Evolutionary conservation across 176 grass and related monocot species (phyloP).

Genomic region (Ananas comosus): DNA sequence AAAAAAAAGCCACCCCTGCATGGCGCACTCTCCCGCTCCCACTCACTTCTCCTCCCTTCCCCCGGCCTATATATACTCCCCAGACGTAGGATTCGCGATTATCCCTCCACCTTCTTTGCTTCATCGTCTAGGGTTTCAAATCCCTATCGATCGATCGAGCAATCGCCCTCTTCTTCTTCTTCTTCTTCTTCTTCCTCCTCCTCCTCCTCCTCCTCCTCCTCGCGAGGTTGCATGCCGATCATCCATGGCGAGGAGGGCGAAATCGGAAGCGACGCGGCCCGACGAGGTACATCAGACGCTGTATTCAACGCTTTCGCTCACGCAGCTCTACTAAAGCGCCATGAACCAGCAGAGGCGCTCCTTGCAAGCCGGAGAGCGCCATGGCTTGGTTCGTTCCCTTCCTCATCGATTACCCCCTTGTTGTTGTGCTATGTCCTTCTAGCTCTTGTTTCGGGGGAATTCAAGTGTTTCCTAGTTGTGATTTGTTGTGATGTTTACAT

Average conservation of each 20-base stretch:
- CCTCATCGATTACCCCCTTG: neutral
- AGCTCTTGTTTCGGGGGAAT: neutral
- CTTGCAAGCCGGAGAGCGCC: slow-evolving; percentile 79
- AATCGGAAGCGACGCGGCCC: slow-evolving; percentile 51
- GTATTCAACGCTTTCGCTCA: slow-evolving; percentile 66
- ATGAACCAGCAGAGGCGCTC: slow-evolving; percentile 63
- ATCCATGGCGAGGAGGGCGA: slow-evolving; percentile 62
- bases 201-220: too few relatives aligned
- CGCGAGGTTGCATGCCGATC: neutral
- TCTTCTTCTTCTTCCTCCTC: too few relatives aligned
- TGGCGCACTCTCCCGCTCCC: too few relatives aligned
- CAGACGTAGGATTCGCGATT: too few relatives aligned
- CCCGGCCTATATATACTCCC: too few relatives aligned
- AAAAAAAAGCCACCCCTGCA: too few relatives aligned
- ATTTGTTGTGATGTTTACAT: neutral
- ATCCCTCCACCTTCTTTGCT: neutral
- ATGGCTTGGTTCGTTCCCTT: slow-evolving; percentile 34
- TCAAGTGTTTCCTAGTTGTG: neutral
- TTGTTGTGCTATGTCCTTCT: neutral
- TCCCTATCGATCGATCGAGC: neutral
- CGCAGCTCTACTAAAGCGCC: slow-evolving; percentile 75
- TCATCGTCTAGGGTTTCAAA: slow-evolving; percentile 3
- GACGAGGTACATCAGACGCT: slow-evolving; percentile 79
- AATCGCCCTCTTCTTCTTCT: neutral
- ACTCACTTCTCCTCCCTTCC: too few relatives aligned